A percentile compares a stretch with the other conserved stretches of the same genome.
Conservation (phyloP, 805 yeast species). For the Torulaspora quercuum region DNA sequence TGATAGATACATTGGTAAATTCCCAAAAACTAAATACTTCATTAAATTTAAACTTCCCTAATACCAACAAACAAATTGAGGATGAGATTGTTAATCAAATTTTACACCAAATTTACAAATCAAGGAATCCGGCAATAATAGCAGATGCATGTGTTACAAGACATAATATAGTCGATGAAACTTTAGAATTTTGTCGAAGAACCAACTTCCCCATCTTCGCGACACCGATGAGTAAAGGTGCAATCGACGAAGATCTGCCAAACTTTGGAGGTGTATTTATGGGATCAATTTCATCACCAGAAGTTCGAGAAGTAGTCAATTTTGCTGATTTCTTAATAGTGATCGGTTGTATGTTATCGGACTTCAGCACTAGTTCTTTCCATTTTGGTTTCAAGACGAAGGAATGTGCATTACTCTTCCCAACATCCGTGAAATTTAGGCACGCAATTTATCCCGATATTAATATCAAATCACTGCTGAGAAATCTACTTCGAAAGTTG, state of each 20-base stretch:
- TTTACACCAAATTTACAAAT: constrained; percentile 44
- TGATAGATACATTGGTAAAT: constrained; percentile 44
- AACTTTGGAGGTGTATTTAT: constrained; percentile 63
- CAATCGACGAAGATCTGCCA: constrained; percentile 54
- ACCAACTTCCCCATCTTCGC: constrained; percentile 52
- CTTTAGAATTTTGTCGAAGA: constrained; percentile 42
- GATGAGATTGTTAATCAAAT: constrained; percentile 43
- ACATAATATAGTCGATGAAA: constrained; percentile 42
- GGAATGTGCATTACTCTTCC: constrained; percentile 53
- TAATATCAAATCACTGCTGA: constrained; percentile 46
- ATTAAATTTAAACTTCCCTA: constrained; percentile 26
- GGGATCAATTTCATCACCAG: constrained; percentile 51
- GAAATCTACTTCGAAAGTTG: constrained; percentile 21
- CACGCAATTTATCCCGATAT: constrained; percentile 52
- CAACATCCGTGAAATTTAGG: constrained; percentile 51
- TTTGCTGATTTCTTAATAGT: constrained; percentile 60
- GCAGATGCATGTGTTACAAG: constrained; percentile 65
- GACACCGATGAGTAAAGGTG: constrained; percentile 59
- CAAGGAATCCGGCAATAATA: constrained; percentile 55
- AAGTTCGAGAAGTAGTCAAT: constrained; percentile 45
- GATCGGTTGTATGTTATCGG: constrained; percentile 58
- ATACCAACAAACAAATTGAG: constrained; percentile 30
- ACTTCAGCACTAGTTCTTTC: constrained; percentile 56
- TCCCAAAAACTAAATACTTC: constrained; percentile 37
- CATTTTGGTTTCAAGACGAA: constrained; percentile 52